Evolutionary conservation across 2,329 filamentous ascomycete species (phyloP), one percentile per base, ranked within the genome.

Genomic region (Verticillium klebahnii): DNA sequence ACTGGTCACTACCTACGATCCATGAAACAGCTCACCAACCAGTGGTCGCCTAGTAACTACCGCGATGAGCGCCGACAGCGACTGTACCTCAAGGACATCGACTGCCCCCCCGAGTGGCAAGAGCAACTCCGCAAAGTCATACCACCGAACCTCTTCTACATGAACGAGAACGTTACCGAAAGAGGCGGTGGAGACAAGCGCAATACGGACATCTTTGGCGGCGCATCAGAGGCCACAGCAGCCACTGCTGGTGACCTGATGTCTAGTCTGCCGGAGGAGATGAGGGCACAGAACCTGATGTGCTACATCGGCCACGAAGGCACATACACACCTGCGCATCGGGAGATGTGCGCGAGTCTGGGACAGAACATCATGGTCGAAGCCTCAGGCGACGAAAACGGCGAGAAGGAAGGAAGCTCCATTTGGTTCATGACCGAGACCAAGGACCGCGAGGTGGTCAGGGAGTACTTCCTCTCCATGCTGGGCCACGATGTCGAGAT

Each of bases 291-390:
- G 71, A 99, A 99, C 66, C 82, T 99, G 68, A 97, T 97, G 95
- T 98, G 94, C 73, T 99, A 99, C 70, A 89, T 98, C 69, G 95
- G 95, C 0, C 94, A 98, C 69, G 95, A 99, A 78, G 95, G 95
- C 6, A 99, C 95, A 1, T 98, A 94, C 71, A 99, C 95, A 0
- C 94, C 95, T 11, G 89, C 93, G 0, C 95, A 99, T 76, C 87
- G 92, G 67, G 95, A 99, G 74, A 99, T 99, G 95, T 99, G 95
- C 74, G 95, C 92, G 14, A 96, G 91, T 39, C 78, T 98, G 14
- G 94, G 95, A 0, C 95, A 99, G 67, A 99, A 99, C 71, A 94
- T 99, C 68, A 98, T 99, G 95, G 93, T 99, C 2, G 92, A 97
- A 67, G 88, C 93, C 2, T 98, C 94, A 1, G 79, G 86, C 2